A percentile compares a stretch with the other conserved stretches of the same genome.
Evolutionary conservation across 1,284 basidiomycete species (phyloP).

Genomic region (Moesziomyces sp.): DNA sequence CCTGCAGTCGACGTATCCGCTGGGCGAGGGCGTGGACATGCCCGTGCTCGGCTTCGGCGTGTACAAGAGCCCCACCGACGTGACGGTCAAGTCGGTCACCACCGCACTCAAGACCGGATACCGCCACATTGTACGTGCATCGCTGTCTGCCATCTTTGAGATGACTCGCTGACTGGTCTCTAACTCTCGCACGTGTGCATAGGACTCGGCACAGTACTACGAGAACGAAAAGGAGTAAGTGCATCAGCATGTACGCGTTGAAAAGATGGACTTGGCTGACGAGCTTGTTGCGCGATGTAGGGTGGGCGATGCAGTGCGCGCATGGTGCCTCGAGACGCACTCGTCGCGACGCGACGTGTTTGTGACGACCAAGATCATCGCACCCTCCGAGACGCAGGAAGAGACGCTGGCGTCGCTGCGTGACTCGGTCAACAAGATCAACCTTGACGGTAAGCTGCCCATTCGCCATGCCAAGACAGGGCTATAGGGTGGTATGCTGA

Average conservation of each 20-base stretch:
- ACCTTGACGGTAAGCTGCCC: constrained; percentile 26
- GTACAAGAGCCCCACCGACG: constrained; percentile 39
- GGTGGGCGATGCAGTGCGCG: constrained; percentile 38
- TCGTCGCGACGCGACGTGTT: constrained; percentile 36
- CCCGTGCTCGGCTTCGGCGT: constrained; percentile 46
- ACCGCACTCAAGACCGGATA: constrained; percentile 41
- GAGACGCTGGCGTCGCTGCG: constrained; percentile 37
- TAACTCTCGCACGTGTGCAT: not conserved
- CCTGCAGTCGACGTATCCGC: constrained; percentile 25
- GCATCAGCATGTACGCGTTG: not conserved
- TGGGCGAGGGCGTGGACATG: constrained; percentile 41
- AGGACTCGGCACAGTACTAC: constrained; percentile 45
- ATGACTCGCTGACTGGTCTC: not conserved
- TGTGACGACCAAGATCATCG: constrained; percentile 49
- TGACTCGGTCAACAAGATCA: constrained; percentile 30
- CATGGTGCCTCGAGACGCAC: constrained; percentile 38
- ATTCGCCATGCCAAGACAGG: too few relatives aligned
- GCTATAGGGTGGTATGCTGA: too few relatives aligned
- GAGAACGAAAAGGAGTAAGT: constrained; percentile 42
- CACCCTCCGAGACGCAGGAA: constrained; percentile 15
- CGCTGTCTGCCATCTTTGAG: not conserved
- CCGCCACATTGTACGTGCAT: constrained; percentile 23
- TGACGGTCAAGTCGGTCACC: constrained; percentile 31
- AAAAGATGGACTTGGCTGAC: not conserved
- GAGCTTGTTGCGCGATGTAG: not conserved